Evolutionary conservation across 345 rosid genomes (phyloP), one percentile per base, ranked within the genome.

Genomic region (Euphorbia lathyris): DNA sequence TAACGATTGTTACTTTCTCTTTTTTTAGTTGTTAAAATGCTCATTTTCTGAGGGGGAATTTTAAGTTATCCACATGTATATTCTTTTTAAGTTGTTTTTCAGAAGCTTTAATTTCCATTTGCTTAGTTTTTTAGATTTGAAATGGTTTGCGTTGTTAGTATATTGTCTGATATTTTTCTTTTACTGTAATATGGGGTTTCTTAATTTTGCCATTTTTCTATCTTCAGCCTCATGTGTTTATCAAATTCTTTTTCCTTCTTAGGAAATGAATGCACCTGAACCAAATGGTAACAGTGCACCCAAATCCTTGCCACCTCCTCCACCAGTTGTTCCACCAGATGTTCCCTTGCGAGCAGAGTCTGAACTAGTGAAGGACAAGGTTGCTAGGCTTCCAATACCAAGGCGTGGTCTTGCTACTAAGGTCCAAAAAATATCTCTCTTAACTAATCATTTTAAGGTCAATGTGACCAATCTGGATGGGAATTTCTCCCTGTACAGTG

Each of bases 381-480:
- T n/a, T 23, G 50, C 12, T 0, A 82, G 85, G 50, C 62, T 85
- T 55, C 97, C 97, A 1, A 85, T 88, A 66, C 83, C 89, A 27
- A 81, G 98, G 67, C 85, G 83, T 32, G 87, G 96, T 30, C 68
- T 70, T 65, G 97, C 84, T 9, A 29, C 87, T 17, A 90, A 74
- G 72, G 96, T 96, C 45, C 86, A 84, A 66, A 88, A 77, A 84
- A 79, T 82, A 32, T 0, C 68, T 26, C 48, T 94, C 22, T 78
- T 82, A 4, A 94, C 96, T 0, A 91, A 94, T 74, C 98, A 94
- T 76, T 94, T 88, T 52, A 85, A 80, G 77, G 98, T 91, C 17
- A 83, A 85, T 60, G 83, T 90, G 58, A 74, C 77, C 29, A 85
- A 76, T 23, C 42, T 72, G 25, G 85, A 81, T n/a, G 90, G 84